Percentiles rank a stretch among this genome's conserved stretches.
These are phyloP conservation scores for Dendrocalamus latiflorus DNA, from an alignment of 202 grass and related monocot species.

Conservation along the genomic window DNA sequence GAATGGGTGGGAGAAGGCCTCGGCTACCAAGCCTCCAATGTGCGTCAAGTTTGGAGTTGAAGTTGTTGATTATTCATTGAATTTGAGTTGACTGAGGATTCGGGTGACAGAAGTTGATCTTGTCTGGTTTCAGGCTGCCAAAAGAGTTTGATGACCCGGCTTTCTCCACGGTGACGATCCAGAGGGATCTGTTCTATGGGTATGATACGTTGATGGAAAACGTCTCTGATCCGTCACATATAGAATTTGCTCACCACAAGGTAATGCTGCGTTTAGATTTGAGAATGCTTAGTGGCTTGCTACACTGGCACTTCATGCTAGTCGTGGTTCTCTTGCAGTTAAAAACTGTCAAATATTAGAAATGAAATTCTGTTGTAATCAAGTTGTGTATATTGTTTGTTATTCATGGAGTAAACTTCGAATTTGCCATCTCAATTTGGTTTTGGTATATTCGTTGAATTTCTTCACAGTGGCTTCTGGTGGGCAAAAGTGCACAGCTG, in stretches of 20 bases:
- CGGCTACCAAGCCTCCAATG: constrained; percentile 78
- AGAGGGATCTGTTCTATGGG: constrained; percentile 88
- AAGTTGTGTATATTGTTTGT: not conserved
- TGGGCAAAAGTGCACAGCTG: not conserved
- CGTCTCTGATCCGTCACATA: constrained; percentile 92
- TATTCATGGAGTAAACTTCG: not conserved
- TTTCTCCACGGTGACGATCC: constrained; percentile 90
- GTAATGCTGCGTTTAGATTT: constrained; percentile 6
- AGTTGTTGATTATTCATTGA: not conserved
- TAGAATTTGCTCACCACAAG: constrained; percentile 99
- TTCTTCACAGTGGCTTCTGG: not conserved
- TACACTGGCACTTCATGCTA: not conserved
- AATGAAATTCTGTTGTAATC: not conserved
- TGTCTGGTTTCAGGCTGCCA: constrained; percentile 60
- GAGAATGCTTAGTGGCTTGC: not conserved
- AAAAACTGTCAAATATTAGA: not conserved
- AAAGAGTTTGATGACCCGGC: constrained; percentile 75
- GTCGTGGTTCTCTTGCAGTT: not conserved
- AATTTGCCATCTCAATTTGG: not conserved
- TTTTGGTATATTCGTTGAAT: not conserved
- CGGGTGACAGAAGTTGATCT: not conserved
- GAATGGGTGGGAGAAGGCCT: constrained; percentile 81
- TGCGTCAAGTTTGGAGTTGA: not conserved
- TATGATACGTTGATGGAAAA: constrained; percentile 99
- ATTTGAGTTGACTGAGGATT: not conserved